phyloP scores from a whole-genome alignment of 371 early-diverging fungal species.

The Mortierella sp. region DNA sequence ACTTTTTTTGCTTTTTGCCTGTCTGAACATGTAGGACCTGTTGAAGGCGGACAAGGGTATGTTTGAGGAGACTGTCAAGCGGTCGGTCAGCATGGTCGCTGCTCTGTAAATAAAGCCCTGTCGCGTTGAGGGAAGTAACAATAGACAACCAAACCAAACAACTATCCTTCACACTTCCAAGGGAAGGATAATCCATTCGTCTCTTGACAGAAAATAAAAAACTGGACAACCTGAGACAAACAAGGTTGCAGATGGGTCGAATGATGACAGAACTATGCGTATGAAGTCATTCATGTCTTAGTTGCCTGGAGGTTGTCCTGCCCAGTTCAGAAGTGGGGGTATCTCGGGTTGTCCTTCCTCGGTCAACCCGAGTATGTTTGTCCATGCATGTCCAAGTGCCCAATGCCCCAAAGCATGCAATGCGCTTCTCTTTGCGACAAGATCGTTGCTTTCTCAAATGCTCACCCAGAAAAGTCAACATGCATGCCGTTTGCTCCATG shows the following conservation, averaged over 20 bases:
- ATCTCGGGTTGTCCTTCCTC: neutral
- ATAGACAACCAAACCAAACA: neutral
- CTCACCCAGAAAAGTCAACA: too few species aligned
- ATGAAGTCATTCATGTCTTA: neutral
- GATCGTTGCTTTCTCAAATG: too few species aligned
- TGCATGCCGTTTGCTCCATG: neutral
- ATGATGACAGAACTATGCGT: neutral
- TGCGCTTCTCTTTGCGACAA: neutral
- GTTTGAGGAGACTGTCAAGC: slow-evolving; percentile 9
- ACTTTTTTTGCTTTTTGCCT: neutral
- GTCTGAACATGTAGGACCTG: neutral
- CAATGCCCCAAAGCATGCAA: neutral
- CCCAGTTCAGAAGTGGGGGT: too few species aligned
- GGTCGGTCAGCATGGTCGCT: neutral
- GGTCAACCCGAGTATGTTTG: neutral
- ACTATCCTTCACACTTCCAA: neutral
- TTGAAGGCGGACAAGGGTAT: neutral
- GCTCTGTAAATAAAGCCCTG: neutral
- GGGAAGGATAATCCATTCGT: neutral
- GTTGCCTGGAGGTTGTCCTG: too few species aligned
- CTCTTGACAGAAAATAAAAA: neutral
- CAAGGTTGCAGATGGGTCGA: neutral
- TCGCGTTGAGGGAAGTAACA: neutral
- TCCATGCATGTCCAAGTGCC: neutral
- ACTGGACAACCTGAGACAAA: neutral